These are phyloP conservation scores for Trichopus zeylanicus DNA, from an alignment of 116 monocot genomes.

Conservation along the genomic window DNA sequence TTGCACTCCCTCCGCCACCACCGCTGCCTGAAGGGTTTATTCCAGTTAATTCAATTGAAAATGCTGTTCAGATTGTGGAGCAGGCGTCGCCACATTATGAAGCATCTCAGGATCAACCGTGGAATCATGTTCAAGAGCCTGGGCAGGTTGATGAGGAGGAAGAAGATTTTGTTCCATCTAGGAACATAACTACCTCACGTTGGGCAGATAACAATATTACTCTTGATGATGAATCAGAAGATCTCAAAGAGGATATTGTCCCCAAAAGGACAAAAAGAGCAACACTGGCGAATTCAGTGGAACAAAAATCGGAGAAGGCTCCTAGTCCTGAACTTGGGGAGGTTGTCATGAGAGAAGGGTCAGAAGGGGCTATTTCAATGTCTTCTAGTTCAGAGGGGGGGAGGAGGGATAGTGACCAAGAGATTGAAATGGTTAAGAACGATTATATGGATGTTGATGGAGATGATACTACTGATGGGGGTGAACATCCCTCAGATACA, in stretches of 20 bases:
- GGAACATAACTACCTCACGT: slow-evolving; percentile 67
- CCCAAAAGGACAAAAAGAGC: slow-evolving; percentile 30
- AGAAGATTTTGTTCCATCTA: slow-evolving; percentile 21
- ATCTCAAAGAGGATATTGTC: slow-evolving; percentile 9
- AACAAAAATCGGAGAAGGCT: slow-evolving; percentile 13
- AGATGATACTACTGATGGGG: slow-evolving; percentile 11
- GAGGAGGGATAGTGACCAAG: slow-evolving; percentile 10
- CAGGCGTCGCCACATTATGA: not conserved
- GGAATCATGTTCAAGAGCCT: slow-evolving; percentile 12
- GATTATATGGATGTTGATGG: slow-evolving; percentile 43
- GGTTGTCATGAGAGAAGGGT: slow-evolving; percentile 33
- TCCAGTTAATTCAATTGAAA: not conserved
- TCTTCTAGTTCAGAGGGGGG: slow-evolving; percentile 32
- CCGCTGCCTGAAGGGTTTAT: slow-evolving; percentile 28
- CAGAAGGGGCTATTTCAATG: slow-evolving; percentile 28
- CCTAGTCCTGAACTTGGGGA: slow-evolving; percentile 65
- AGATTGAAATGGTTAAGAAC: slow-evolving; percentile 21
- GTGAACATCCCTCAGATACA: slow-evolving; percentile 16
- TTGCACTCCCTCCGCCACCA: slow-evolving; percentile 38
- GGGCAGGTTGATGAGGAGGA: slow-evolving; percentile 46
- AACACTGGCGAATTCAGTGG: not conserved
- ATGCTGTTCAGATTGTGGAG: not conserved
- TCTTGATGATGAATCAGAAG: slow-evolving; percentile 29
- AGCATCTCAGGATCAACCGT: slow-evolving; percentile 4
- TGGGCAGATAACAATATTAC: slow-evolving; percentile 67